These are phyloP conservation scores for Draba incana DNA, from an alignment of 345 rosid species.

Conservation along the genomic window DNA sequence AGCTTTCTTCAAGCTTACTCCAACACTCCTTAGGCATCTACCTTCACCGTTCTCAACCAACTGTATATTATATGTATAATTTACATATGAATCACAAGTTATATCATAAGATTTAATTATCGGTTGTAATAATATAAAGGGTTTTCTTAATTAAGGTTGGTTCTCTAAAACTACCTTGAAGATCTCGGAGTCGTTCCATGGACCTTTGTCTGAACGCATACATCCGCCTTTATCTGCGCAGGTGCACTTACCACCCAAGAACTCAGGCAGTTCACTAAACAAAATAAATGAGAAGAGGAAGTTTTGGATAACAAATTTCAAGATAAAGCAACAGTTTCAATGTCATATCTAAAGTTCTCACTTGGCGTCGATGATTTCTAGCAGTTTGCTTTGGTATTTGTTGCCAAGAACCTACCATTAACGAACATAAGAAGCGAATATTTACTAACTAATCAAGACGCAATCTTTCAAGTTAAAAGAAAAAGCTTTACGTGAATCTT, in stretches of 20 bases:
- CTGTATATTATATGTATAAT: conserved; percentile 40
- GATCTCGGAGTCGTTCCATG: conserved; percentile 82
- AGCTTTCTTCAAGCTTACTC: no score
- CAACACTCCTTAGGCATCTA: conserved; percentile 54
- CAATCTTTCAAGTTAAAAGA: not conserved
- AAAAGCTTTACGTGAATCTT: conserved; percentile 64
- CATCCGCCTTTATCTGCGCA: conserved; percentile 89
- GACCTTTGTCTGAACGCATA: conserved; percentile 95
- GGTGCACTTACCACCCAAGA: conserved; percentile 85
- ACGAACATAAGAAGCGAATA: not conserved
- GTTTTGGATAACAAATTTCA: not conserved
- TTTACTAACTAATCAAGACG: not conserved
- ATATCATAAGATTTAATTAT: not conserved
- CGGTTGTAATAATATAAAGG: not conserved
- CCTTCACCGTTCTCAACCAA: conserved; percentile 74
- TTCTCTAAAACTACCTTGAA: conserved; percentile 51
- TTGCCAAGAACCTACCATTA: conserved; percentile 77
- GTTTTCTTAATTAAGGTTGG: conserved; percentile 3
- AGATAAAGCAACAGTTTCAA: conserved; percentile 21
- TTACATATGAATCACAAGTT: conserved; percentile 1
- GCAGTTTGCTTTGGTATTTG: conserved; percentile 88
- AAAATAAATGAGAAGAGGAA: conserved; percentile 19
- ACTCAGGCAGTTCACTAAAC: conserved; percentile 82
- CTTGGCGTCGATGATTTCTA: conserved; percentile 91
- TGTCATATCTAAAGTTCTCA: conserved; percentile 31